Evolutionary conservation across 2,329 filamentous ascomycete genomes (phyloP).

Genomic region (Verticillium zaregamsianum): DNA sequence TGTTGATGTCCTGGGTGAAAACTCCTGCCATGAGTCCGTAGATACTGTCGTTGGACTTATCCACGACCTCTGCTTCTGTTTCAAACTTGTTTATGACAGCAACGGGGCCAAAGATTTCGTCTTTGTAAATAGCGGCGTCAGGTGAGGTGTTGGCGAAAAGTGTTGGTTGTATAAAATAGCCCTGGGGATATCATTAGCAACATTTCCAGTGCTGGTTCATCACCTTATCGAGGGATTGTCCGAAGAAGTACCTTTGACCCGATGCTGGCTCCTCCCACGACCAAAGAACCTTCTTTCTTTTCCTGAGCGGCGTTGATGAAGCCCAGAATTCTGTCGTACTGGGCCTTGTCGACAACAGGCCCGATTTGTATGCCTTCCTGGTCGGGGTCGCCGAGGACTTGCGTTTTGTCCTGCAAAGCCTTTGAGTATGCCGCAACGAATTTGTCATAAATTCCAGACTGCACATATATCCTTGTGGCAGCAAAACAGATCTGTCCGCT

Average conservation of each 20-base stretch:
- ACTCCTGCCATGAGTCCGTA: conserved; percentile 42
- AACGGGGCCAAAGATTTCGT: conserved; percentile 57
- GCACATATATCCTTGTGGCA: conserved; percentile 67
- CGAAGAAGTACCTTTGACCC: conserved; percentile 14
- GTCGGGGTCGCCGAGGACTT: conserved; percentile 58
- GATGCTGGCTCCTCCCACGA: conserved; percentile 33
- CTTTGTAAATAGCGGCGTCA: conserved; percentile 40
- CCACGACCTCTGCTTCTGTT: conserved; percentile 50
- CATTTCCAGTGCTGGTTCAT: not conserved
- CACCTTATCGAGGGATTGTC: no score
- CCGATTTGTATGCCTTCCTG: conserved; percentile 56
- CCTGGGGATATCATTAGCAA: conserved; percentile 20
- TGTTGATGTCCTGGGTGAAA: conserved; percentile 61
- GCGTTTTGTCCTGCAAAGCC: conserved; percentile 51
- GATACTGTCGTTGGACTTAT: conserved; percentile 48
- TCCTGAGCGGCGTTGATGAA: conserved; percentile 37
- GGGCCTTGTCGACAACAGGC: conserved; percentile 44
- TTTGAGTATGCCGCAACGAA: conserved; percentile 59
- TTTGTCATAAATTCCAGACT: conserved; percentile 49
- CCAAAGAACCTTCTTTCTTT: conserved; percentile 25
- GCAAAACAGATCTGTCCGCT: conserved; percentile 74
- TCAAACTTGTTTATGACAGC: conserved; percentile 52
- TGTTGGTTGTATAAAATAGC: conserved; percentile 40
- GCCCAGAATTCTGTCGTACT: conserved; percentile 38
- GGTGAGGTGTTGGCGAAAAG: conserved; percentile 38